Evolutionary conservation across 73 alveolate species (phyloP), one percentile per base, ranked within the genome.

Genomic region (Tetrahymena malaccensis): DNA sequence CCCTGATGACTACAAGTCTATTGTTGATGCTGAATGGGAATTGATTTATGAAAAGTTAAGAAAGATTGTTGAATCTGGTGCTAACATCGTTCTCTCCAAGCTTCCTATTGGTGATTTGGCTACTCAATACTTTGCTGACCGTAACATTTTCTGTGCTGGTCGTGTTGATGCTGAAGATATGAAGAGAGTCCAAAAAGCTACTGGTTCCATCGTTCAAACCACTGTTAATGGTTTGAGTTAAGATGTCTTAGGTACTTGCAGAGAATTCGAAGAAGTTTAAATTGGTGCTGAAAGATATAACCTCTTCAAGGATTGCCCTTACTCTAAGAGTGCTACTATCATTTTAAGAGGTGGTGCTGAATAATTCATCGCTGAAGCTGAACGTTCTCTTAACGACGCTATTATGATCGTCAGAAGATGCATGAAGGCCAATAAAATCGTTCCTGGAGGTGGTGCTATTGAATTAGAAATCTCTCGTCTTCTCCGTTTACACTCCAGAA

Each of bases 81-180:
- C 99, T 15, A 44, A 99, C 55, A 99, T 99, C 43, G 99, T 99
- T 83, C 97, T 99, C 31, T 96, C 99, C 43, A 98, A 98, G 96
- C 98, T 99, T 85, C 99, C 99, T n/a, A 99, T 99, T 89, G 99
- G 99, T 43, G 99, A 98, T 94, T 94, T 98, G n/a, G 99, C 99
- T 43, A 98, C 99, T 34, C 98, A 98, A 97, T 98, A 97, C 95
- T 98, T 98, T 94, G 99, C 99, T 89, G 99, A 98, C 43, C 97
- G 99, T 96, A 96, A 96, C 34, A 96, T 98, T 70, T 98, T 98
- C 98, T 98, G 99, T 85, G 99, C 99, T 93, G 99, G 99, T 35
- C 95, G 99, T 95, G 99, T 97, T 25, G 98, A 98, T 34, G 94
- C 94, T 17, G 99, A 99, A 93, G 99, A 99, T 94, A 96, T 99